Evolutionary conservation across 331 rosid species (phyloP), one percentile per base, ranked within the genome.

Genomic region (Telfairia occidentalis): DNA sequence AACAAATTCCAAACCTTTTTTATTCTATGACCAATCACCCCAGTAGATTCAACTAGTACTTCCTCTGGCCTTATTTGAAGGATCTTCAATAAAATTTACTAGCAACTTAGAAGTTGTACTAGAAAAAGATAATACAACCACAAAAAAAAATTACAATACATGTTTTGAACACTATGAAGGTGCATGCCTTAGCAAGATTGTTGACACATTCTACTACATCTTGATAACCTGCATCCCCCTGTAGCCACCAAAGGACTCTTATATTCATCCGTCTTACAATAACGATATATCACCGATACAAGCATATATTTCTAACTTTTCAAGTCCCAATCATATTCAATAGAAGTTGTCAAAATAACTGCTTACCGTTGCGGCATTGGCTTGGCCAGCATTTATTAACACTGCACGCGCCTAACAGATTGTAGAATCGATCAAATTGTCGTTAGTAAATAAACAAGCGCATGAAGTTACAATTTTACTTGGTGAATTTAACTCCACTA

Each of bases 361-460:
- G 55, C 84, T 73, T 85, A 93, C 98, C 71, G 98, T 91, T 49
- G 96, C 97, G 16, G 98, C 98, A 87, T 93, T 93, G 77, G 98
- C 98, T 82, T 93, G 98, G 78, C 98, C 98, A 57, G 98, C 98
- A 78, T 93, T 93, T 66, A 85, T 93, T 81, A 93, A 79, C 76
- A 93, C 96, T n/a, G 96, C 97, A 43, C 97, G 97, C 1, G 96
- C 98, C 97, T 91, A 87, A 63, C 57, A 78, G 49, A 75, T 84
- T 46, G 77, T 26, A 75, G 53, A 82, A 38, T 45, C 42, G 24
- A 84, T 84, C 55, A 35, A 43, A 79, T 49, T 42, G 49, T 67
- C 2, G 13, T 67, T 23, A 67, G 52, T 0, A 21, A 40, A 38
- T 75, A n/a, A 42, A 38, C 48, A 18, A 24, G 19, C 23, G 23